These are phyloP conservation scores for Peronospora tabacina DNA, from an alignment of 352 stramenopile genomes.

Conservation along the genomic window DNA sequence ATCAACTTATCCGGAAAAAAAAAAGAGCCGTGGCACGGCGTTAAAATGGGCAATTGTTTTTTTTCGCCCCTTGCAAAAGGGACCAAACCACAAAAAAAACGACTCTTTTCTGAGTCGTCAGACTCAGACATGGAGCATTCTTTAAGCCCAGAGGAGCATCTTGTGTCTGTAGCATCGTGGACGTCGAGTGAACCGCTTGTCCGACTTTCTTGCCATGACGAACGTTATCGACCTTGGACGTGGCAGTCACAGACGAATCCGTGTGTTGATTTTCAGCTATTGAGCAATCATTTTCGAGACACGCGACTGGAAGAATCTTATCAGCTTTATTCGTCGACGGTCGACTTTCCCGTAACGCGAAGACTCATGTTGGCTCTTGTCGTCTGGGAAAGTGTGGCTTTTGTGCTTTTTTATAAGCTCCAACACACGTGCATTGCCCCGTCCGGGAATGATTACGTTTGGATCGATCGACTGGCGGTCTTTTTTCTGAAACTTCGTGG, in stretches of 20 bases:
- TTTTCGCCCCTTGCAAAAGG: no score
- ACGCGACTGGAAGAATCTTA: constrained; percentile 68
- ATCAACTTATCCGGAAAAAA: constrained; percentile 20
- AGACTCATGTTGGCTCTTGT: constrained; percentile 59
- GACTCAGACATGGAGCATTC: no score
- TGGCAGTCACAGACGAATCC: constrained; percentile 53
- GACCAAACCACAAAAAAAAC: no score
- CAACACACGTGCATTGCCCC: constrained; percentile 34
- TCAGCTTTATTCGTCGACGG: constrained; percentile 69
- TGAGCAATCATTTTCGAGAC: constrained; percentile 70
- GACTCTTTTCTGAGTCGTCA: no score
- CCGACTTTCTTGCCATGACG: no score
- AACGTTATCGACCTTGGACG: background rate
- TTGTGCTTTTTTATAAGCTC: constrained; percentile 44
- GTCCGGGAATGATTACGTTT: constrained; percentile 23
- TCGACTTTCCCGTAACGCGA: constrained; percentile 49
- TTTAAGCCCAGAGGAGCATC: no score
- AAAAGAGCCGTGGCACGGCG: no score
- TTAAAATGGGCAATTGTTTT: no score
- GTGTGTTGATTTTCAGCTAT: constrained; percentile 38
- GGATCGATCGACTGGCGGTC: constrained; percentile 19
- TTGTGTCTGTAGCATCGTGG: no score
- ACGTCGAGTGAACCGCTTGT: no score
- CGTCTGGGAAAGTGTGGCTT: constrained; percentile 43
- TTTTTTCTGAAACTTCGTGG: constrained; percentile 12